These are phyloP conservation scores for Salix udensis DNA, from an alignment of 345 rosid species.

Conservation along the genomic window DNA sequence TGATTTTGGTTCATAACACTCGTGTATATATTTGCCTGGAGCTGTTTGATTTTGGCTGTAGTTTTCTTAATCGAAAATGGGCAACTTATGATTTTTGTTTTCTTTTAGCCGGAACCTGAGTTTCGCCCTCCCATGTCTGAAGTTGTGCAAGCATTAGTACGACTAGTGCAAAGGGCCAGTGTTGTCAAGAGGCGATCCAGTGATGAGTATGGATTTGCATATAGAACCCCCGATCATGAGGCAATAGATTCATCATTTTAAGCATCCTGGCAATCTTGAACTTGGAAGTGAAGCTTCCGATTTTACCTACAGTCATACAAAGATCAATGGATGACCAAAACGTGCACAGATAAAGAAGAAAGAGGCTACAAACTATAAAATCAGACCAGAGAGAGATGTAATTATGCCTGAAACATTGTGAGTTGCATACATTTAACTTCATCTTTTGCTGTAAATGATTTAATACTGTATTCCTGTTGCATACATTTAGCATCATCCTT, in stretches of 20 bases:
- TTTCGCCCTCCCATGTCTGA: conserved; percentile 99
- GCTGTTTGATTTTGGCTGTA: neutral
- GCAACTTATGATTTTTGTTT: neutral
- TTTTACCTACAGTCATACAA: conserved; percentile 8
- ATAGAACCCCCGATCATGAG: conserved; percentile 85
- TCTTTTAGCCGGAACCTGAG: conserved; percentile 86
- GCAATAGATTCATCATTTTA: conserved; percentile 55
- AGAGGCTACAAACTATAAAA: neutral
- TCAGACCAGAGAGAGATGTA: conserved; percentile 15
- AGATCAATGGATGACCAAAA: conserved; percentile 8
- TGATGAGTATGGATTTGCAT: conserved; percentile 80
- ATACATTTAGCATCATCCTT: neutral
- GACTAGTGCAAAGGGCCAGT: conserved; percentile 92
- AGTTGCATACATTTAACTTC: neutral
- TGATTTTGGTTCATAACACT: neutral
- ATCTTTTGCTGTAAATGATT: conserved; percentile 13
- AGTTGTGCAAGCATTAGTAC: conserved; percentile 90
- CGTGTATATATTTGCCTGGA: neutral
- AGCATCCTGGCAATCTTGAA: conserved; percentile 12
- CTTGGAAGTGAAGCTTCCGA: conserved; percentile 9
- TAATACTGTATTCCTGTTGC: conserved; percentile 1
- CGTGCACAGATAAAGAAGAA: neutral
- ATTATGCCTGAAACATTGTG: conserved; percentile 18
- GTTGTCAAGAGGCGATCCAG: conserved; percentile 74
- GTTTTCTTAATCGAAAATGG: neutral